Percentiles rank a stretch among this genome's conserved stretches.
Evolutionary conservation across 257 asterid genomes (phyloP).

Genomic region (Striga asiatica): DNA sequence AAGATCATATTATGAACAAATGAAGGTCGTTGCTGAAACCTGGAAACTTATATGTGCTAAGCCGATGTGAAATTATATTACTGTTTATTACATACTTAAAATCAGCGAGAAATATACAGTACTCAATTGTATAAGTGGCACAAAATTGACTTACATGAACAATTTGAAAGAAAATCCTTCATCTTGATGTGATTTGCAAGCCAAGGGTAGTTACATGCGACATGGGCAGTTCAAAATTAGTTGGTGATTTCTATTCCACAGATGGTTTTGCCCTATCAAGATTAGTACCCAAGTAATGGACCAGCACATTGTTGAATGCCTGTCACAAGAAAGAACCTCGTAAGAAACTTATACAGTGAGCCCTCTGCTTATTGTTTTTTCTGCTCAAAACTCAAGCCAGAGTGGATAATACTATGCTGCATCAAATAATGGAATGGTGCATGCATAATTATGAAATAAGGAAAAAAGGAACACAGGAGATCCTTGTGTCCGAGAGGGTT

Average conservation of each 20-base stretch:
- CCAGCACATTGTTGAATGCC: slow-evolving; percentile 69
- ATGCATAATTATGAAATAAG: slow-evolving; percentile 8
- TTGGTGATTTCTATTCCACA: slow-evolving; percentile 25
- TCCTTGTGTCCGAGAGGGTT: neutral
- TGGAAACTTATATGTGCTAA: neutral
- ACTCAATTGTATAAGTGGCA: slow-evolving; percentile 14
- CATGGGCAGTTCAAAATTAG: slow-evolving; percentile 12
- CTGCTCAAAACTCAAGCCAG: slow-evolving; percentile 7
- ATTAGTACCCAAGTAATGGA: slow-evolving; percentile 50
- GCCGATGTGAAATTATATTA: neutral
- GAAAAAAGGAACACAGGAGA: no score
- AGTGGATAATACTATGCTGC: neutral
- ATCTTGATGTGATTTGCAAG: slow-evolving; percentile 14
- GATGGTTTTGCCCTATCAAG: slow-evolving; percentile 32
- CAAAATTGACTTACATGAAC: slow-evolving; percentile 20
- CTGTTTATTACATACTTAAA: neutral
- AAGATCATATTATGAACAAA: slow-evolving; percentile 15
- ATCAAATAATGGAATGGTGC: slow-evolving; percentile 6
- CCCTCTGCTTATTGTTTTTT: slow-evolving; percentile 4
- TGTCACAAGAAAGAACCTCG: slow-evolving; percentile 24
- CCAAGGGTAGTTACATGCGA: slow-evolving; percentile 14
- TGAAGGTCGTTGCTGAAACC: slow-evolving; percentile 8
- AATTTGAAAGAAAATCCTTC: slow-evolving; percentile 18
- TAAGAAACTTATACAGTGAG: neutral
- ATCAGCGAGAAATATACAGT: neutral